Evolutionary conservation across 805 yeast genomes (phyloP), one percentile per base, ranked within the genome.

Genomic region (Yarrowia sp.): DNA sequence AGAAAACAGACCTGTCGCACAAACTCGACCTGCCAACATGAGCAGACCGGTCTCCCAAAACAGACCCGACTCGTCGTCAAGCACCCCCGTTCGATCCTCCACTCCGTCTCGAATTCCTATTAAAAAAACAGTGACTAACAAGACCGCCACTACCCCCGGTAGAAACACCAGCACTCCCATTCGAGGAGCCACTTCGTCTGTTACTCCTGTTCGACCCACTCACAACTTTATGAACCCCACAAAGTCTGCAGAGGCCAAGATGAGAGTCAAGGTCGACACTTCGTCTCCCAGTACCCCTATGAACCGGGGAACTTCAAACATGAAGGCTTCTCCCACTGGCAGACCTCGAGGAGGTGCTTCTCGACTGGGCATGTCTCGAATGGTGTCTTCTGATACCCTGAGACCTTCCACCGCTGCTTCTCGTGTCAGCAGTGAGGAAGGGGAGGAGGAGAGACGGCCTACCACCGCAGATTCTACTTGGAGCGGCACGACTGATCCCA

Each of bases 221-320:
- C 65, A 58, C 42, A 42, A 22, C 15, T 58, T 58, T 11, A 58
- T 58, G 65, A 58, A 45, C 50, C 65, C 50, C 12, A 58, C 65
- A 3, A 58, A 58, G 42, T 58, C 65, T 0, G 65, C 65, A 4
- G 65, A 58, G 42, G 65, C 65, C 5, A 58, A 58, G 14, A 45
- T 58, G 65, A n/a, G 41, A 11, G 48, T 32, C 3, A 22, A 40
- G 22, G 50, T 43, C 12, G 64, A 43, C 5, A 7, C 32, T 10
- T 38, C 12, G 5, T 38, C 12, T 12, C 36, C 36, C 16, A 42
- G 46, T n/a, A 12, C n/a, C 3, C 19, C 10, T 32, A 12, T 46
- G 15, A 10, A 22, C 22, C 4, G 32, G 32, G 32, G 32, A 26
- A 41, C 36, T 2, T 49, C 63, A 8, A 40, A 42, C 12, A 32